phyloP scores from a whole-genome alignment of 495 filamentous ascomycete species.

The Pyronema domesticum region DNA sequence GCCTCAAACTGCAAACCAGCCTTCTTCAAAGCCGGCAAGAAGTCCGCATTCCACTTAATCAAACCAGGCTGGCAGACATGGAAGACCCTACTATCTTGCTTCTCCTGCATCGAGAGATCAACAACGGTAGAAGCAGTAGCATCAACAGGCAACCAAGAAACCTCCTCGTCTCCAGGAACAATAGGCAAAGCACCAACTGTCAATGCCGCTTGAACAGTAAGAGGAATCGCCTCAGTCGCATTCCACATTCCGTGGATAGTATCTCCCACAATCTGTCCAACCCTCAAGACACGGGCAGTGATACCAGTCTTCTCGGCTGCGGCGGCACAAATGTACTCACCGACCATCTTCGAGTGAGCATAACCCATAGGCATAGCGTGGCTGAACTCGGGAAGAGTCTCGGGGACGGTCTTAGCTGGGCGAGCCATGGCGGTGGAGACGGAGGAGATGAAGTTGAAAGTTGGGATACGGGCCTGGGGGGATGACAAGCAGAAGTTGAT shows the following conservation, averaged over 20 bases:
- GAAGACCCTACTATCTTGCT: too few species aligned
- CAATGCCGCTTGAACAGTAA: conserved; percentile 35
- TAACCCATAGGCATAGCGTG: conserved; percentile 42
- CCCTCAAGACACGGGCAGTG: conserved; percentile 32
- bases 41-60: conserved; percentile 32
- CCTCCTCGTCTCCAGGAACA: conserved; percentile 28
- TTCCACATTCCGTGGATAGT: conserved; percentile 42
- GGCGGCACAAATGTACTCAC: conserved; percentile 33
- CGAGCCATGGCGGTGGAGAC: conserved; percentile 31
- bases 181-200: conserved; percentile 34
- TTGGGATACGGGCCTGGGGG: conserved; percentile 20
- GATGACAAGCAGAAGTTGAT: conserved; percentile 36
- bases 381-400: conserved; percentile 29
- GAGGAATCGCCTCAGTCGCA: conserved; percentile 40
- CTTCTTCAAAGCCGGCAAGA: conserved; percentile 28
- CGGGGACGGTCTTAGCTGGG: conserved; percentile 25
- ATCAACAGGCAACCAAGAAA: conserved; percentile 39
- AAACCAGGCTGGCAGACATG: background rate
- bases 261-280: conserved; percentile 44
- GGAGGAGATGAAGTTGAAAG: conserved; percentile 44
- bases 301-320: conserved; percentile 24
- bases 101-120: conserved; percentile 19
- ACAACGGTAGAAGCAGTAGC: conserved; percentile 31
- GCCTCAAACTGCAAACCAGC: conserved; percentile 30
- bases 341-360: conserved; percentile 42